Base-by-base conservation (phyloP, 306 rosid species). In the Albizia julibrissin region DNA sequence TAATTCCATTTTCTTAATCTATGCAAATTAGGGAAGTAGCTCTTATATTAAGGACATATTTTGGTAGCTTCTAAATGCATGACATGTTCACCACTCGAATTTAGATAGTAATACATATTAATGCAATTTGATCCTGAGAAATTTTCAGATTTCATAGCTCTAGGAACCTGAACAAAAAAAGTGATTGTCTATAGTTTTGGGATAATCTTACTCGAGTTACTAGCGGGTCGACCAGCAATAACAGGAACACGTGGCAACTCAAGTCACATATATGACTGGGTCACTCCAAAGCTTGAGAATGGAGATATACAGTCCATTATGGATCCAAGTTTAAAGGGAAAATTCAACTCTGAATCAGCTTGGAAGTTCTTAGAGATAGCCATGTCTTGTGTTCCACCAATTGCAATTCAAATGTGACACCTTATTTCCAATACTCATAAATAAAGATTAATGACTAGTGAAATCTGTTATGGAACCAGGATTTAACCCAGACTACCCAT, bases 141-240 rank as follows among this genome's bases (percentile, higher is more conserved):
- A 59, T 59, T 22, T 59, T 10, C 71, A 68, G 72, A 21, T 68
- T 68, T 8, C 47, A 68, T 9, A 8, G 64, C 64, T 19, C 47
- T 34, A 47, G 72, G 8, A 68, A 68, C 27, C 27, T 68, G 7
- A 68, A 34, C 14, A 67, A 75, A 68, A 52, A 82, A n/a, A 74
- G 78, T 19, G 47, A 74, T 52, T 52, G 44, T 74, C 1, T 74
- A 50, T 52, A 74, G 78, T 14, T 74, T 74, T 31, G 78, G 78
- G 66, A 50, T 74, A 18, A 50, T 74, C 19, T 61, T 52, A 2
- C 65, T 73, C 3, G 26, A 68, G 47, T 10, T 37, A 37, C 19
- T 68, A 5, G 37, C 47, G 0, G 72, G 72, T 10, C 72, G 42
- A 1, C 27, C 16, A 8, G 46, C 71, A 18, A 5, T 66, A 68